Evolutionary conservation across 306 rosid genomes (phyloP), one percentile per base, ranked within the genome.

Genomic region (Cercis canadensis): DNA sequence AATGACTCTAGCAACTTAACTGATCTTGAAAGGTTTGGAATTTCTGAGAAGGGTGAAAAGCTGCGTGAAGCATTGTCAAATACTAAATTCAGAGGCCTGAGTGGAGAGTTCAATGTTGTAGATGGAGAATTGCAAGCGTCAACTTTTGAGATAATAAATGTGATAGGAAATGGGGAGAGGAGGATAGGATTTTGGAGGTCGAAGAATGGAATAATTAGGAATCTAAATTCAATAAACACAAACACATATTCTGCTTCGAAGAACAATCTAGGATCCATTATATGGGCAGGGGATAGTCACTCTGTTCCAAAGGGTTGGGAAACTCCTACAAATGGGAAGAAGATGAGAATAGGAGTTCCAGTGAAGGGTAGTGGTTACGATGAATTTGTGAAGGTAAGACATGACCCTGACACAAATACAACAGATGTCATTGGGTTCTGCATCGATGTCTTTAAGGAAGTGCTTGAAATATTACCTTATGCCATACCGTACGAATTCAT

Each of bases 241-340:
- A 7, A 4, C 39, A 4, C 39, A 34, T 34, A 34, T 34, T 34
- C 39, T 34, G 7, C 39, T 7, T 34, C 39, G 7, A 34, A 34
- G 39, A 34, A 34, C 39, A 34, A 34, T 34, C 39, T 34, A 34
- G 39, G 39, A 43, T 2, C 47, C 12, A 11, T 43, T 9, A 43
- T 43, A 43, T 43, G 47, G 47, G 6, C 47, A 43, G 47, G 47
- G 47, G 39, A 34, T 7, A 34, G 7, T 34, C 7, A 34, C 13
- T 13, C 57, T 6, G 47, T 8, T 6, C 84, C 84, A 0, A 83
- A 46, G 15, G 87, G 87, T 12, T 80, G 85, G 85, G 78, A 74
- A 57, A 56, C 69, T 49, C 83, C 83, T 21, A 47, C 73, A 10
- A 55, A 61, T 4, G 54, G 54, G 21, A 84, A 65, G 66, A 51